Conservation (phyloP, 164 flowering plant genomes). For the Vitis vinifera region DNA sequence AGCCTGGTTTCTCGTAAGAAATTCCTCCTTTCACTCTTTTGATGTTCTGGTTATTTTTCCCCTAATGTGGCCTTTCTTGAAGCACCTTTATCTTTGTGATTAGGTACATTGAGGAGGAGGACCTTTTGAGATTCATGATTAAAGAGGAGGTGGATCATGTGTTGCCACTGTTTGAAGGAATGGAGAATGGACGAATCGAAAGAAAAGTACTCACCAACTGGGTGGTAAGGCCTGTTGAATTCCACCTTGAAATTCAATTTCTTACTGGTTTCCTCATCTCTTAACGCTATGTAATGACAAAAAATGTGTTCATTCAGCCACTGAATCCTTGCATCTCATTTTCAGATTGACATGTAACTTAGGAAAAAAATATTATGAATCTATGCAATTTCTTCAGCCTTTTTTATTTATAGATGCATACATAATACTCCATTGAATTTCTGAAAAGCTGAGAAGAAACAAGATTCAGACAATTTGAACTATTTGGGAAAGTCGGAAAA, state of each 20-base stretch:
- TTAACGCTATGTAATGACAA: too few species aligned
- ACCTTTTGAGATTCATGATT: slow-evolving; percentile 57
- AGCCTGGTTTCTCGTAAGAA: slow-evolving; percentile 41
- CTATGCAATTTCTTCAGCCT: background rate
- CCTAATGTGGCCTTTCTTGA: background rate
- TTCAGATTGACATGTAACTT: background rate
- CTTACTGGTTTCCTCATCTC: background rate
- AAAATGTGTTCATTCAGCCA: background rate
- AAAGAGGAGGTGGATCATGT: slow-evolving; percentile 59
- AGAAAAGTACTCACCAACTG: slow-evolving; percentile 45
- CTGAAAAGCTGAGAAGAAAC: background rate
- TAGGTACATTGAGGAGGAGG: slow-evolving; percentile 54
- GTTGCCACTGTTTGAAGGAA: slow-evolving; percentile 38
- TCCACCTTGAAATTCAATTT: background rate
- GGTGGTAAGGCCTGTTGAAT: slow-evolving; percentile 46
- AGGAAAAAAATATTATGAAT: too few species aligned
- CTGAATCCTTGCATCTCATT: background rate
- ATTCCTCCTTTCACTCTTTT: background rate
- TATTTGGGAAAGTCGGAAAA: background rate
- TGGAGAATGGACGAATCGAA: slow-evolving; percentile 39
- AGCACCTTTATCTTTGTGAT: background rate
- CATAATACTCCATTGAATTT: background rate
- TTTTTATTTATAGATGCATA: background rate
- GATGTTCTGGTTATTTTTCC: background rate
- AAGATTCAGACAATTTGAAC: background rate